Base-by-base conservation (phyloP, 2,329 filamentous ascomycete species). In the Calonectria pseudoreteaudii region DNA sequence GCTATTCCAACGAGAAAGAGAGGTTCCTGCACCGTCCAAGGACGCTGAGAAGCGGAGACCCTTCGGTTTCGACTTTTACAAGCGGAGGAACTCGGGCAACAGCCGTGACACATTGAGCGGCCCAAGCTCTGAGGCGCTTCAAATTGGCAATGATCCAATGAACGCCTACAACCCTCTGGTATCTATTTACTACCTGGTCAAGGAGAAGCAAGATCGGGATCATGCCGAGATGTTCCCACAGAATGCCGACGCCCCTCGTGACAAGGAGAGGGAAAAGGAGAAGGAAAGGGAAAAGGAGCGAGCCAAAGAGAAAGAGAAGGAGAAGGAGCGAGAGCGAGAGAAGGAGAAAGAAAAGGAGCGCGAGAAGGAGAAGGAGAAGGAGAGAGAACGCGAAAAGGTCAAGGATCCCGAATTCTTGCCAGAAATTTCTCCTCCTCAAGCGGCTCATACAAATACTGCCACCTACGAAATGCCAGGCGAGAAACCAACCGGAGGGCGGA, bases 31-130 rank as follows among this genome's bases (percentile, higher is more conserved):
- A 83, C 90, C 83, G 80, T 90, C 75, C 83, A 92, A 86, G 82
- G 92, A 93, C 20, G 87, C 89, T n/a, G 95, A 98, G 85, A 97
- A 95, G 86, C 94, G 92, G 82, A 92, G 96, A 70, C 94, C 95
- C 13, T 96, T 98, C 77, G 91, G 91, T 7, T 98, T 98, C 79
- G 96, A 98, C 82, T 98, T 99, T 81, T 99, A 98, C 86, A 98
- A 98, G 86, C 91, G 97, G 77, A 91, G 96, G 73, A 98, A 96
- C 82, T 98, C 96, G 1, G 93, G 92, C 52, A 95, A 91, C 68
- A 98, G 97, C 84, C 92, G 94, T 77, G 97, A 98, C 82, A 98
- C 95, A 4, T 87, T 99, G 76, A 91, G 90, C 7, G 93, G 93
- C 1, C 93, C 94, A n/a, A 98, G 96, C 66, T 91, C 92, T 1